Evolutionary conservation across 495 filamentous ascomycete species (phyloP).

Genomic region (Penicillium bovifimosum): DNA sequence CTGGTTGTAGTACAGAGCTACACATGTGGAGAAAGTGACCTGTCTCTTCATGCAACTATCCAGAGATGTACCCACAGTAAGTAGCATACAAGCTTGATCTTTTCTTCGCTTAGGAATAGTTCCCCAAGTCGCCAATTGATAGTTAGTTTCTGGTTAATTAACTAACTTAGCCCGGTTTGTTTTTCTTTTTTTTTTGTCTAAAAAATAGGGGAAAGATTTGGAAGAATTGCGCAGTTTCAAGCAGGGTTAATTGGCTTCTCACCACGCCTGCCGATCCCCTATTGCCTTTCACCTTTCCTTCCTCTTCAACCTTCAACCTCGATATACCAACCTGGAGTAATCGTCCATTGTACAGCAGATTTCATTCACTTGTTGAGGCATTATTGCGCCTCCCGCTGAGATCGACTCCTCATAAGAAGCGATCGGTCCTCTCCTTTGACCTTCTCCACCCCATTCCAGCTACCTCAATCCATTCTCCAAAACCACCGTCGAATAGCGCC

Average conservation of each 20-base stretch:
- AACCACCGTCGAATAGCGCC: constrained; percentile 9
- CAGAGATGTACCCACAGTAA: background rate
- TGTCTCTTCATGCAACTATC: background rate
- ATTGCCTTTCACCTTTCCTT: constrained; percentile 3
- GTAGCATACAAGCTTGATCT: background rate
- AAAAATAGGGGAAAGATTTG: background rate
- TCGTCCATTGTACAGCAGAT: constrained; percentile 1
- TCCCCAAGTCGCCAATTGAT: constrained; percentile 17
- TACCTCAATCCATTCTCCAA: background rate
- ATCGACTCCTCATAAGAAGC: constrained; percentile 22
- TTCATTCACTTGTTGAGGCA: constrained; percentile 8
- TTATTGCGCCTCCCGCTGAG: constrained; percentile 17
- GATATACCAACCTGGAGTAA: background rate
- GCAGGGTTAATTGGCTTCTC: background rate
- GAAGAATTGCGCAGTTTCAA: background rate
- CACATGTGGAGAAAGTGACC: background rate
- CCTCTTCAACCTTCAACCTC: constrained; percentile 1
- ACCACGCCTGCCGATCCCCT: constrained; percentile 11
- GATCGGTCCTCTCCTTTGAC: constrained; percentile 2
- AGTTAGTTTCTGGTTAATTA: background rate
- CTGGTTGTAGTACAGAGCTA: background rate
- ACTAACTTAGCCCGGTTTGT: background rate
- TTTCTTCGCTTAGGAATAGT: background rate
- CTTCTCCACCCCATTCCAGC: background rate
- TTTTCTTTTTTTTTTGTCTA: background rate